phyloP scores from a whole-genome alignment of 495 filamentous ascomycete species.

The Penicillium waksmanii region DNA sequence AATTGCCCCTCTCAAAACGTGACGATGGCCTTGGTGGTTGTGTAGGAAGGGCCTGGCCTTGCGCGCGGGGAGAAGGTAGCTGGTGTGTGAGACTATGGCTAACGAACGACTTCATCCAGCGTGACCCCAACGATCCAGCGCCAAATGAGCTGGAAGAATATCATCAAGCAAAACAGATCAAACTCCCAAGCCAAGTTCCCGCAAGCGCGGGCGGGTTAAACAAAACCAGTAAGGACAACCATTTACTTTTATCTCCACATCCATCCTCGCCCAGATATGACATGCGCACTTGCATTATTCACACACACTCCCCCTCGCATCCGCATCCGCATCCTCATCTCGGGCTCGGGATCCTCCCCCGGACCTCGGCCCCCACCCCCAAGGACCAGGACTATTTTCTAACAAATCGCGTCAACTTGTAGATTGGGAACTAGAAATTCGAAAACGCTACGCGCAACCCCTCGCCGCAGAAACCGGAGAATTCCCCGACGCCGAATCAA shows the following conservation, averaged over 20 bases:
- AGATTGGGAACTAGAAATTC: constrained; percentile 92
- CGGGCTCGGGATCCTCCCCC: neutral
- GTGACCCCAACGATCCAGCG: constrained; percentile 65
- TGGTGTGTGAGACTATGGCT: neutral
- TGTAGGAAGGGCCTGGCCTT: too few species aligned
- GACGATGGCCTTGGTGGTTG: too few species aligned
- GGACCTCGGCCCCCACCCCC: neutral
- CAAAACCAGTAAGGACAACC: constrained; percentile 75
- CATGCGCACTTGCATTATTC: constrained; percentile 10
- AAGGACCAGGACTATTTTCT: constrained; percentile 17
- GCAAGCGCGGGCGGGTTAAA: constrained; percentile 81
- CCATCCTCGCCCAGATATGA: constrained; percentile 10
- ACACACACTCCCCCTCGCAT: constrained; percentile 3
- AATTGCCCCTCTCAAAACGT: neutral
- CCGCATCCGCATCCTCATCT: constrained; percentile 6
- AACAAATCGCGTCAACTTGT: constrained; percentile 15
- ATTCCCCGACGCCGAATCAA: constrained; percentile 80
- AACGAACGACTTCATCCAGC: constrained; percentile 42
- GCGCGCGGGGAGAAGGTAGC: too few species aligned
- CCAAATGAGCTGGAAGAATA: constrained; percentile 70
- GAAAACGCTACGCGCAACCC: constrained; percentile 86
- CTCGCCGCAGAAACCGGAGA: constrained; percentile 88
- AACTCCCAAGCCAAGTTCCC: constrained; percentile 72
- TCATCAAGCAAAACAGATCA: constrained; percentile 67
- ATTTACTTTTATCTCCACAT: neutral